Percentiles rank a stretch among this genome's conserved stretches.
These are phyloP conservation scores for Somion occarium DNA, from an alignment of 1,284 basidiomycete species.

Conservation along the genomic window DNA sequence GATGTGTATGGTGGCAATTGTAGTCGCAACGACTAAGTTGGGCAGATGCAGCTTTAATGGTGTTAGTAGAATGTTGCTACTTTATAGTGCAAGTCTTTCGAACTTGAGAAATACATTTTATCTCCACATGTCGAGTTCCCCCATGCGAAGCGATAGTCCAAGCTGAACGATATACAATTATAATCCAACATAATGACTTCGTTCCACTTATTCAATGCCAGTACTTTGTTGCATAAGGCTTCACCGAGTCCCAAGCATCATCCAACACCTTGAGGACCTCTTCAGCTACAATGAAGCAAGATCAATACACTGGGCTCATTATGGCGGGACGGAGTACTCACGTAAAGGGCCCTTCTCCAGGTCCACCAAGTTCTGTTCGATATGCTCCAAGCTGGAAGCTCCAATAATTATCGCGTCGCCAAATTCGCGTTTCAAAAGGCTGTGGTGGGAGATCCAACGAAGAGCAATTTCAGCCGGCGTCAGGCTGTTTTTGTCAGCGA, in stretches of 20 bases:
- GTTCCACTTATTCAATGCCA: slow-evolving; percentile 25
- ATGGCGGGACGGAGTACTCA: too few relatives aligned
- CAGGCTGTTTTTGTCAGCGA: slow-evolving; percentile 36
- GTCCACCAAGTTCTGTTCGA: slow-evolving; percentile 50
- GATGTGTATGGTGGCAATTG: too few relatives aligned
- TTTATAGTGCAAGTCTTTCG: too few relatives aligned
- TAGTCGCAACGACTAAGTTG: too few relatives aligned
- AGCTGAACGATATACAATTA: too few relatives aligned
- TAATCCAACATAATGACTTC: too few relatives aligned
- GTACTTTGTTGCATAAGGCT: slow-evolving; percentile 25
- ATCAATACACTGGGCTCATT: too few relatives aligned
- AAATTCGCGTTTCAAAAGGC: slow-evolving; percentile 39
- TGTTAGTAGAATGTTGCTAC: too few relatives aligned
- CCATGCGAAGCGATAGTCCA: too few relatives aligned
- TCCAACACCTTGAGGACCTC: slow-evolving; percentile 33
- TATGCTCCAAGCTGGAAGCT: slow-evolving; percentile 44
- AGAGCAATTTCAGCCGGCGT: slow-evolving; percentile 47
- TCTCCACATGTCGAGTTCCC: too few relatives aligned
- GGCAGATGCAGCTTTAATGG: too few relatives aligned
- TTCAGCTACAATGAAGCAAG: slow-evolving; percentile 29
- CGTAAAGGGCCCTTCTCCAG: slow-evolving; percentile 54
- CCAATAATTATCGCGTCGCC: slow-evolving; percentile 50
- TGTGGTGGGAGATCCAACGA: slow-evolving; percentile 52
- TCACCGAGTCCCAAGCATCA: slow-evolving; percentile 33
- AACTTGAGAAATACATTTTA: too few relatives aligned